Base-by-base conservation (phyloP, 2,329 filamentous ascomycete species). In the Xylaria sp. region DNA sequence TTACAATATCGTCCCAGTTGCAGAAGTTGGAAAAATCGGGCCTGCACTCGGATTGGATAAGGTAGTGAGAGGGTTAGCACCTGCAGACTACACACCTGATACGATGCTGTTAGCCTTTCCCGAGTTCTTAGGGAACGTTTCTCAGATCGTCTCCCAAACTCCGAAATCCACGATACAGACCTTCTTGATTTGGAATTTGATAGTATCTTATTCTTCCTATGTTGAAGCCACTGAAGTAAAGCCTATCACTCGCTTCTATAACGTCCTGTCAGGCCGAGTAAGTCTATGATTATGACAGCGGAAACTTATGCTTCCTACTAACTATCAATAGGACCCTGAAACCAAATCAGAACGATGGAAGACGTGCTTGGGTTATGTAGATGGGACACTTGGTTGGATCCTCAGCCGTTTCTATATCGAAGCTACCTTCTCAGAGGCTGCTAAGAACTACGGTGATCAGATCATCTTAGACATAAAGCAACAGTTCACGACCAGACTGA, bases 401-500 rank as follows among this genome's bases (percentile, higher is more conserved):
- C 79, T 92, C 17, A 90, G 89, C 73, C 86, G 89, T 25, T 92
- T 92, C 79, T 93, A 89, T 69, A 83, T 92, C 1, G 86, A 92
- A 68, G 87, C 87, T 55, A 85, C 89, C 0, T 93, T 92, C 73
- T 87, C 89, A 0, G 84, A 89, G 13, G 85, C 87, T 22, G 89
- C 89, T 0, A 91, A 91, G 74, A 79, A 86, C 3, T 86, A 91
- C 51, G 89, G 89, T 17, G 88, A 92, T 65, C 84, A 88, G 61
- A 89, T 94, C 70, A 86, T 92, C n/a, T 85, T 85, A 10, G 88
- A 92, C 69, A 90, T 93, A 75, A 91, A 91, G 76, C 81, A 85
- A 17, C 84, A 87, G 22, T 93, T 92, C 72, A 84, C 86, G 2
- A 75, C 62, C 76, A 82, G 57, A 83, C 83, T 50, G 74, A 81